Conservation (phyloP, 495 filamentous ascomycete genomes). For the Aspergillus sclerotiicarbonarius region DNA sequence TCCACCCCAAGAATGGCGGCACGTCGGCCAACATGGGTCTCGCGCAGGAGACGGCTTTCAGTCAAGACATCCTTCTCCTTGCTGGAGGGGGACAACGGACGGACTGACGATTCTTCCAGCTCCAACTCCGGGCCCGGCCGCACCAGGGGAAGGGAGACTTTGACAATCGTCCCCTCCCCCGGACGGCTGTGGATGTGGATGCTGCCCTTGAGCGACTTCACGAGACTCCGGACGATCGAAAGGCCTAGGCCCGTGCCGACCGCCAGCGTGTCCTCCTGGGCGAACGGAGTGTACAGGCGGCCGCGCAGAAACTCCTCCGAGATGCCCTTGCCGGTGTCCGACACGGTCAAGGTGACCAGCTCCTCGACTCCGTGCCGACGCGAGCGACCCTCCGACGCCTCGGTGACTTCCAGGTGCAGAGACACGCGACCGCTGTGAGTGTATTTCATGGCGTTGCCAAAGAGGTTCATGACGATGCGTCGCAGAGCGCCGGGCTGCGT, state of each 20-base stretch:
- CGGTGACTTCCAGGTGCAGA: slow-evolving; percentile 53
- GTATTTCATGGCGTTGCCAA: slow-evolving; percentile 83
- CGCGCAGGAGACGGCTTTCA: slow-evolving; percentile 28
- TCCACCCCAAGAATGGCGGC: slow-evolving; percentile 36
- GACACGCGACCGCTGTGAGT: slow-evolving; percentile 65
- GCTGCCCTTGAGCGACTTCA: slow-evolving; percentile 51
- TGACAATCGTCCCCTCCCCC: slow-evolving; percentile 51
- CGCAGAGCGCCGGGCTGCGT: slow-evolving; percentile 71
- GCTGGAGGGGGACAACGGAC: slow-evolving; percentile 13
- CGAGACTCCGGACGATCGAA: slow-evolving; percentile 55
- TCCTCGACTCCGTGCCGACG: slow-evolving; percentile 36
- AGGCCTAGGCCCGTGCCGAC: slow-evolving; percentile 55
- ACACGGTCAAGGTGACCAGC: slow-evolving; percentile 51
- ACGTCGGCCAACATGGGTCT: slow-evolving; percentile 24
- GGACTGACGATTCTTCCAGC: slow-evolving; percentile 24
- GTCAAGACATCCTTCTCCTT: slow-evolving; percentile 25
- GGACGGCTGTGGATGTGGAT: slow-evolving; percentile 52
- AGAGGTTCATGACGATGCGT: slow-evolving; percentile 77
- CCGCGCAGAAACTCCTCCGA: slow-evolving; percentile 68
- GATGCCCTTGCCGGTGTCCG: slow-evolving; percentile 73
- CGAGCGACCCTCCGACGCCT: slow-evolving; percentile 33
- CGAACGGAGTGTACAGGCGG: slow-evolving; percentile 69
- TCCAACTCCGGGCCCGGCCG: slow-evolving; percentile 27
- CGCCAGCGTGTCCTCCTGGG: slow-evolving; percentile 65
- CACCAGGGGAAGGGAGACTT: slow-evolving; percentile 45